Conservation (phyloP, 2,329 filamentous ascomycete genomes). For the Botryotinia globosa region DNA sequence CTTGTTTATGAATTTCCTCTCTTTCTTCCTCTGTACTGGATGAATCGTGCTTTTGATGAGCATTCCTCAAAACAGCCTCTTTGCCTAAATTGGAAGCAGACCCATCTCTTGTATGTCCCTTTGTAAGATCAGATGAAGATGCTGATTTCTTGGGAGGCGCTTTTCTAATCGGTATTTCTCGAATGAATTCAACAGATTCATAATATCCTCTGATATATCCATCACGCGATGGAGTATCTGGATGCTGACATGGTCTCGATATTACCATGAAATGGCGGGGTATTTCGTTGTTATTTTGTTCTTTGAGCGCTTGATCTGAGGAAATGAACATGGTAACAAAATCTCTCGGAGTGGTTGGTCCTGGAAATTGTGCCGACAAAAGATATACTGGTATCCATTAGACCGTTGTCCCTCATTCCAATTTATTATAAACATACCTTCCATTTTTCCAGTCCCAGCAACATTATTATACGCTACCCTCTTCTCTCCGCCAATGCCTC, state of each 20-base stretch:
- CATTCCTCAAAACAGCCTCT: conserved; percentile 47
- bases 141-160: conserved; percentile 41
- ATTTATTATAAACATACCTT: conserved; percentile 47
- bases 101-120: conserved; percentile 36
- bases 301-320: conserved; percentile 43
- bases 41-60: conserved; percentile 33
- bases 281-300: conserved; percentile 36
- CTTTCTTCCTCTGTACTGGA: conserved; percentile 20
- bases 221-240: conserved; percentile 63
- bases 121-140: conserved; percentile 46
- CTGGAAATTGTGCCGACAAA: conserved; percentile 84
- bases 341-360: conserved; percentile 82
- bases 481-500: conserved; percentile 81
- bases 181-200: conserved; percentile 87
- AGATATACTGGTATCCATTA: conserved; percentile 62
- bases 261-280: conserved; percentile 80
- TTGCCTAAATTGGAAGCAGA: conserved; percentile 39
- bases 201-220: conserved; percentile 83
- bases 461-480: conserved; percentile 60
- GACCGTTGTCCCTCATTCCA: not conserved
- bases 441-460: conserved; percentile 58
- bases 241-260: conserved; percentile 79
- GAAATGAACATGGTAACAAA: conserved; percentile 79
- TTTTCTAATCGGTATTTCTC: conserved; percentile 66
- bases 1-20: conserved; percentile 18